phyloP scores from a whole-genome alignment of 257 asterid genomes.

The Fraxinus americana region DNA sequence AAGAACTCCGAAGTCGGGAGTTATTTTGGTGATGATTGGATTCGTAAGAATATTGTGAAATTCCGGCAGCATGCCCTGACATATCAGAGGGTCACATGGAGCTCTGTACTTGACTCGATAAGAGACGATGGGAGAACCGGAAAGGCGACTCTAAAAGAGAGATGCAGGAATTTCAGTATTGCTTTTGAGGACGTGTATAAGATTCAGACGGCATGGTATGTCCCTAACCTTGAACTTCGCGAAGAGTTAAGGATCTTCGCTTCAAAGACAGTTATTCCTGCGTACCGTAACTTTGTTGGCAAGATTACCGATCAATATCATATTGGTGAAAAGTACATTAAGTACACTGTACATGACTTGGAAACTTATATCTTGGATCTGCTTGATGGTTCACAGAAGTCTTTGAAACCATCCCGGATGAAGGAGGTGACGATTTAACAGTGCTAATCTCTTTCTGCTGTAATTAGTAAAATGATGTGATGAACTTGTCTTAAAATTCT shows the following conservation, averaged over 20 bases:
- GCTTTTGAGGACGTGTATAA: conserved; percentile 68
- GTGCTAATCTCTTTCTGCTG: conserved; percentile 8
- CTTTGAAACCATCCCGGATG: conserved; percentile 45
- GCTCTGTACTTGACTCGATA: conserved; percentile 34
- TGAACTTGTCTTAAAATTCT: background rate
- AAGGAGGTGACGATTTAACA: conserved; percentile 10
- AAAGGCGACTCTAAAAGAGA: conserved; percentile 58
- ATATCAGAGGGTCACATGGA: conserved; percentile 63
- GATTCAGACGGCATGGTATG: conserved; percentile 66
- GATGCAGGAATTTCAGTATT: conserved; percentile 43
- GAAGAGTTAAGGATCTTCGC: conserved; percentile 53
- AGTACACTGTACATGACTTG: conserved; percentile 66
- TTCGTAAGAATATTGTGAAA: conserved; percentile 36
- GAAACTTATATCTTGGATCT: conserved; percentile 58
- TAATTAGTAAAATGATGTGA: background rate
- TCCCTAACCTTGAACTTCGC: conserved; percentile 59
- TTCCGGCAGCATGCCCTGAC: conserved; percentile 50
- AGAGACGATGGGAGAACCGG: conserved; percentile 47
- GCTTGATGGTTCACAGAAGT: conserved; percentile 55
- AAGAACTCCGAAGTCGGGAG: conserved; percentile 41
- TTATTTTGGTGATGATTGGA: conserved; percentile 70
- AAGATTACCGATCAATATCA: conserved; percentile 27
- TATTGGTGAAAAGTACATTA: conserved; percentile 57
- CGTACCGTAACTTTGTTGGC: conserved; percentile 48
- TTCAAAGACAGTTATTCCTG: conserved; percentile 45